Conservation (phyloP, 2,329 filamentous ascomycete genomes). For the Onygenales sp. region DNA sequence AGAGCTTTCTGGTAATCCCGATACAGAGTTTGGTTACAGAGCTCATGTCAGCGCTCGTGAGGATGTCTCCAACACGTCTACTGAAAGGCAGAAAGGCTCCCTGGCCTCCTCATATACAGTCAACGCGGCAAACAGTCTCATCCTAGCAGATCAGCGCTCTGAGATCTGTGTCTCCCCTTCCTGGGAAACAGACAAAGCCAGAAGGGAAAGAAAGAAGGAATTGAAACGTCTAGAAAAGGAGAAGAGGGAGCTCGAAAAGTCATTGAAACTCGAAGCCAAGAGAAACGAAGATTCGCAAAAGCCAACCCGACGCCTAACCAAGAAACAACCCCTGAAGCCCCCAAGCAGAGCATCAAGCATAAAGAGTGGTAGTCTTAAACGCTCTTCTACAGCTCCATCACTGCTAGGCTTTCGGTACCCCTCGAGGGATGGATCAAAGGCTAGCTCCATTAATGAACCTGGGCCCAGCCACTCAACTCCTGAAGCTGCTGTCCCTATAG, state of each 20-base stretch:
- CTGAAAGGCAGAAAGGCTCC: no score
- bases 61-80: no score
- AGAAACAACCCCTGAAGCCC: slow-evolving; percentile 6
- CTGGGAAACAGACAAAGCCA: slow-evolving; percentile 9
- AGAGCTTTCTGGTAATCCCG: no score
- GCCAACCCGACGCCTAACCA: slow-evolving; percentile 10
- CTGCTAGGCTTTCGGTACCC: slow-evolving; percentile 9
- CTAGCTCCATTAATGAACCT: slow-evolving; percentile 8
- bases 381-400: slow-evolving; percentile 9
- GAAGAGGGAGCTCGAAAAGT: slow-evolving; percentile 11
- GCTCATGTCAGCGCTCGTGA: no score
- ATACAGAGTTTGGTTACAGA: no score
- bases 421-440: slow-evolving; percentile 6
- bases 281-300: slow-evolving; percentile 1
- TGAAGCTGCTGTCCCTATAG: not conserved
- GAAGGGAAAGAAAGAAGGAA: slow-evolving; percentile 10
- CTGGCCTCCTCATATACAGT: not conserved
- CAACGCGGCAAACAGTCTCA: not conserved
- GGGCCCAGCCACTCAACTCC: not conserved
- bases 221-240: slow-evolving; percentile 11
- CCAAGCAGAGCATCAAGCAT: slow-evolving; percentile 13
- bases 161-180: slow-evolving; percentile 13
- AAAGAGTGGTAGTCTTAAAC: slow-evolving; percentile 6
- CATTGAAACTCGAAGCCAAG: slow-evolving; percentile 7
- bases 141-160: slow-evolving; percentile 1